These are phyloP conservation scores for Claviceps sp. DNA, from an alignment of 2,329 filamentous ascomycete species.

Conservation along the genomic window DNA sequence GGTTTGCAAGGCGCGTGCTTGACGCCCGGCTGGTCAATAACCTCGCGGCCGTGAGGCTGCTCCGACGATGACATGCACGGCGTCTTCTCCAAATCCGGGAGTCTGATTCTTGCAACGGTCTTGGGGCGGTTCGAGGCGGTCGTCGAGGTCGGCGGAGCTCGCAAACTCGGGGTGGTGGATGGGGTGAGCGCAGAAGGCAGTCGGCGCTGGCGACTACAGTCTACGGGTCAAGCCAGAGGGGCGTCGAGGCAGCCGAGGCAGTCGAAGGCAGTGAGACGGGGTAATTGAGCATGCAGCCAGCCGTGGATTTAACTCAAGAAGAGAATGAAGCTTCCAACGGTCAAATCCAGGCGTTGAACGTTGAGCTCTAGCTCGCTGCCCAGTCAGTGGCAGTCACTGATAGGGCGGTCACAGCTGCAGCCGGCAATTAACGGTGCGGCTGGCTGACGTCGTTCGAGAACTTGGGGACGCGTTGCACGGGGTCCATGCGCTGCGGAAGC, in stretches of 20 bases:
- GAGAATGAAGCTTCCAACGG: not conserved
- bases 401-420: too few relatives aligned
- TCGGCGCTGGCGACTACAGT: not conserved
- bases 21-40: conserved; percentile 6
- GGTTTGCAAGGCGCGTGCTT: not conserved
- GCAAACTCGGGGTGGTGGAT: not conserved
- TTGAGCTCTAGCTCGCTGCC: too few relatives aligned
- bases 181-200: not conserved
- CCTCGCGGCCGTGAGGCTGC: conserved; percentile 14
- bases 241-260: not conserved
- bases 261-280: not conserved
- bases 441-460: too few relatives aligned
- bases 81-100: not conserved
- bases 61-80: conserved; percentile 25
- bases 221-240: not conserved
- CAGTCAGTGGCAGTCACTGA: too few relatives aligned
- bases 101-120: not conserved
- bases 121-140: not conserved
- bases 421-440: too few relatives aligned
- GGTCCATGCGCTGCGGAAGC: too few relatives aligned
- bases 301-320: not conserved
- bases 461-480: too few relatives aligned
- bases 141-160: not conserved
- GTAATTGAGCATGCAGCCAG: not conserved
- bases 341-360: too few relatives aligned